Base-by-base conservation (phyloP, 1,284 basidiomycete species). In the Coriolopsis trogii region DNA sequence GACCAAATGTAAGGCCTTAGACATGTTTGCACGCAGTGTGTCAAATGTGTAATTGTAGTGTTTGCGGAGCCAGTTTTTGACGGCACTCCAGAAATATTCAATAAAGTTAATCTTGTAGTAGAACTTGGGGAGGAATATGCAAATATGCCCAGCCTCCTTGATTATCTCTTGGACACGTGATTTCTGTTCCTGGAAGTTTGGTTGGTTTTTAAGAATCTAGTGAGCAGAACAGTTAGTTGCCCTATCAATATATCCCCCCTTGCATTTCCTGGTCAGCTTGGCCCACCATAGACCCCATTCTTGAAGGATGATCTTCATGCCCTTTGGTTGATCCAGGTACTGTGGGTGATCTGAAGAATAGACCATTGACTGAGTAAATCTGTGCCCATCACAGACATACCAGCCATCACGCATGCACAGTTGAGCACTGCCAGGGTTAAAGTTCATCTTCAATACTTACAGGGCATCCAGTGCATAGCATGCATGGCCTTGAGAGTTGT, bases 401-500 rank as follows among this genome's bases (percentile, higher is more conserved):
- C 68, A 73, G 0, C 69, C 67, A 63, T 70, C 51, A 3, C 54
- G 55, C 56, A 72, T 49, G 0, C 33, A 42, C 2, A 70, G 63
- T 45, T 76, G 73, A 46, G 73, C 73, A 7, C 72, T 71, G 16
- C 70, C 70, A n/a, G 69, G 72, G 13, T 60, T 49, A 0, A 70
- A 2, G 58, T 76, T 74, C 70, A 75, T 74, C 0, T 56, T 48
- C 1, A 63, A 60, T 0, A 50, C 60, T 4, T 72, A 48, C 0
- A 76, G 58, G 1, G 70, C 70, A 68, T 77, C 65, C 1, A 58
- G 61, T 1, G 67, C 41, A 67, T 75, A 76, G 40, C 70, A 66
- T 10, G 64, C 66, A 49, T 77, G 73, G 0, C 73, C 73, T 42
- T 75, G 70, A 6, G 70, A 75, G 51, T 74, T 69, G 44, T 75